A percentile compares a stretch with the other conserved stretches of the same genome.
These are phyloP conservation scores for Thraustochytrium striatum DNA, from an alignment of 352 stramenopile species.

Conservation along the genomic window DNA sequence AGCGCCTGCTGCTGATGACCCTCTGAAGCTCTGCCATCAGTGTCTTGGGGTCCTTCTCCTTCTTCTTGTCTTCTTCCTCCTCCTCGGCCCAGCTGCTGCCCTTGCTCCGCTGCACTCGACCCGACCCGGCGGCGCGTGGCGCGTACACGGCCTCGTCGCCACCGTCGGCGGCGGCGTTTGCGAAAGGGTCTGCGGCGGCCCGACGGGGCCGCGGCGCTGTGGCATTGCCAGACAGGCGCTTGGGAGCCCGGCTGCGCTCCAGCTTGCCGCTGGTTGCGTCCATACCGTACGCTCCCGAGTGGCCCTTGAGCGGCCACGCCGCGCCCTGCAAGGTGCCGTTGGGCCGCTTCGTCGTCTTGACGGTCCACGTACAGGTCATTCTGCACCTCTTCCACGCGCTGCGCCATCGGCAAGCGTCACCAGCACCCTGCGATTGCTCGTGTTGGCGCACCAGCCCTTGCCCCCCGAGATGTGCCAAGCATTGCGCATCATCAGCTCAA, in stretches of 20 bases:
- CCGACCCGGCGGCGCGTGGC: not conserved
- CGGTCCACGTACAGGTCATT: conserved; percentile 46
- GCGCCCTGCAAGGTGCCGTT: not conserved
- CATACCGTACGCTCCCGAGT: not conserved
- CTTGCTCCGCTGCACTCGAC: not conserved
- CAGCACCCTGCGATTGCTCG: conserved; percentile 74
- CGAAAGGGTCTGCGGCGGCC: not conserved
- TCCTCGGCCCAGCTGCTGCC: not conserved
- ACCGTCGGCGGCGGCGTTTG: not conserved
- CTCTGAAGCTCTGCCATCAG: not conserved
- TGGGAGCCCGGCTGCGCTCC: not conserved
- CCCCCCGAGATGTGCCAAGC: conserved; percentile 73
- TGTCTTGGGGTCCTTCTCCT: not conserved
- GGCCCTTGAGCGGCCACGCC: not conserved
- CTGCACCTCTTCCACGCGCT: conserved; percentile 58
- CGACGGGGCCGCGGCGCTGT: not conserved
- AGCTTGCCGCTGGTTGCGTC: not conserved
- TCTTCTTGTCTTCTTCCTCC: not conserved
- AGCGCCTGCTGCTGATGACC: not conserved
- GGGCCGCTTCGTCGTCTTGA: not conserved
- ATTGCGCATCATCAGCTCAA: conserved; percentile 79
- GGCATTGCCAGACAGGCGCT: too few species aligned
- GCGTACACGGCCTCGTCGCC: too few species aligned
- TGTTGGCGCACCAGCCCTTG: conserved; percentile 73
- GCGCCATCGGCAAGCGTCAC: conserved; percentile 74